A percentile compares a stretch with the other conserved stretches of the same genome.
Conservation (phyloP, 306 rosid species). For the Betula pendula region DNA sequence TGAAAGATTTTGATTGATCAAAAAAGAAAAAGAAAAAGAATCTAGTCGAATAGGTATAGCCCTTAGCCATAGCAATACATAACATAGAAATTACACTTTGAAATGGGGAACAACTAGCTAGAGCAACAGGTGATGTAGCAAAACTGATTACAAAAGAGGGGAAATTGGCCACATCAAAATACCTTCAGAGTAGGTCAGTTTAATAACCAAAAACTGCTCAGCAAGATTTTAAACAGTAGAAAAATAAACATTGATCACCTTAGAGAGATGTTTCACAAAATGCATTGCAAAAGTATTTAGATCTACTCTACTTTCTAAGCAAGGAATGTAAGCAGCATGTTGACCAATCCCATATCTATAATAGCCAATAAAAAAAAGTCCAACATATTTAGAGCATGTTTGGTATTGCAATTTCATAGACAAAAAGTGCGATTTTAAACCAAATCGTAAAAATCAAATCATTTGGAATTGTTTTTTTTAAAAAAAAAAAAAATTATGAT, state of each 20-base stretch:
- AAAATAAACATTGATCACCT: background rate
- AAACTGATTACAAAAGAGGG: background rate
- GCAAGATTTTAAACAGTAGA: background rate
- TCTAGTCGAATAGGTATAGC: background rate
- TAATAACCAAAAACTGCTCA: background rate
- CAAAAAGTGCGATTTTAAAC: no score
- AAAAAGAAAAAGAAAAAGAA: background rate
- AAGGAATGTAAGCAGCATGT: background rate
- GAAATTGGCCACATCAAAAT: background rate
- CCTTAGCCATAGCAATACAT: background rate
- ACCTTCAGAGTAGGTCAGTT: background rate
- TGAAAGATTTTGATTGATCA: background rate
- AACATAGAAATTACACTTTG: background rate
- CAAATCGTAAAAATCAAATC: no score
- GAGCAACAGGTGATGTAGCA: background rate
- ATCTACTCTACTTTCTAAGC: background rate
- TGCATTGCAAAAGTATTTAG: background rate
- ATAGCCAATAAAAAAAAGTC: no score
- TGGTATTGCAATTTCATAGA: no score
- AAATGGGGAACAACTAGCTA: background rate
- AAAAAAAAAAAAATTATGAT: no score
- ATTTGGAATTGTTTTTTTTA: no score
- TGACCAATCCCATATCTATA: no score
- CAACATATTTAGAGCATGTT: no score
- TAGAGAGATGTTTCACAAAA: background rate